phyloP scores from a whole-genome alignment of 331 rosid species.

The Quercus lobata region DNA sequence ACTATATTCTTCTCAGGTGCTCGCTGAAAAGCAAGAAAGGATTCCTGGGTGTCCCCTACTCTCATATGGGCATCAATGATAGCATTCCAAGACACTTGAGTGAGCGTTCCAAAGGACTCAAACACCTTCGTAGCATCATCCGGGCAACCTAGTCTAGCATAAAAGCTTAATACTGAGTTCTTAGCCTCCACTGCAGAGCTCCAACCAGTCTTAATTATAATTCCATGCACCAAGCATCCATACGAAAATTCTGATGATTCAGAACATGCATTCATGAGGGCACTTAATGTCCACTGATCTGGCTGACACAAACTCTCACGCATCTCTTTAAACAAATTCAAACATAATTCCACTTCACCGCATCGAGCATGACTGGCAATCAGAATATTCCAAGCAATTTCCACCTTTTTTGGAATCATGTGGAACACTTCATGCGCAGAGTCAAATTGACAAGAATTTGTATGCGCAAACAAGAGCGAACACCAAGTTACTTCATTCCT shows the following conservation, averaged over 20 bases:
- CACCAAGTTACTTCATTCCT: conserved; percentile 74
- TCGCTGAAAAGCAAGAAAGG: conserved; percentile 59
- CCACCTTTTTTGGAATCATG: conserved; percentile 55
- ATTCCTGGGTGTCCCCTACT: conserved; percentile 51
- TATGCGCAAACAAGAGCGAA: conserved; percentile 59
- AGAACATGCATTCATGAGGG: conserved; percentile 59
- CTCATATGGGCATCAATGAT: conserved; percentile 79
- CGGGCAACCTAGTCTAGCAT: conserved; percentile 51
- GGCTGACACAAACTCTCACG: conserved; percentile 36
- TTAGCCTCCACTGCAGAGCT: conserved; percentile 50
- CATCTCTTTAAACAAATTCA: conserved; percentile 59
- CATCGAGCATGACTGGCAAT: conserved; percentile 46
- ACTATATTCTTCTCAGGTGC: conserved; percentile 55
- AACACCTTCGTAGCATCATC: conserved; percentile 45
- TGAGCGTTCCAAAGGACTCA: conserved; percentile 37
- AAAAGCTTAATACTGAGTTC: conserved; percentile 73
- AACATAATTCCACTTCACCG: conserved; percentile 55
- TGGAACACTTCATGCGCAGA: conserved; percentile 45
- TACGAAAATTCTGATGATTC: conserved; percentile 32
- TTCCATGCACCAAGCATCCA: conserved; percentile 61
- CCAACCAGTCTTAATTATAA: conserved; percentile 69
- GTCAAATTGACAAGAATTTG: conserved; percentile 36
- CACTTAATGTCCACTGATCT: conserved; percentile 74
- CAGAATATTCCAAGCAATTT: conserved; percentile 72
- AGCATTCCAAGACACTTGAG: conserved; percentile 81